These are phyloP conservation scores for Canna indica DNA, from an alignment of 176 grass and related monocot genomes.

Conservation along the genomic window DNA sequence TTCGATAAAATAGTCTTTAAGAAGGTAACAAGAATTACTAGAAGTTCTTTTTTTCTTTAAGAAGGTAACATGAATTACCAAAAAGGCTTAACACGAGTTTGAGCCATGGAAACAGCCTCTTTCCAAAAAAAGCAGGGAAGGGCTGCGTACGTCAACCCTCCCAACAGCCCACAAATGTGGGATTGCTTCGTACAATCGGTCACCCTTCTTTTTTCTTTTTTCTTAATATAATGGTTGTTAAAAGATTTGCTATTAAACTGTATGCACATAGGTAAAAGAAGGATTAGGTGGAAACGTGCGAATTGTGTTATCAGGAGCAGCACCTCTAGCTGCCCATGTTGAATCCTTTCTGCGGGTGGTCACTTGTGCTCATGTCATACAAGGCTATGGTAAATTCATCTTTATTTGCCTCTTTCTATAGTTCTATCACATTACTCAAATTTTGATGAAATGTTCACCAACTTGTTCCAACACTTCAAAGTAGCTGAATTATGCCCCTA, in stretches of 20 bases:
- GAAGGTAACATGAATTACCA: slow-evolving; percentile 16
- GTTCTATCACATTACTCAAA: not conserved
- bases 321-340: slow-evolving; percentile 73
- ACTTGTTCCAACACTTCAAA: not conserved
- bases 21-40: slow-evolving; percentile 47
- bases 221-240: not conserved
- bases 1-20: slow-evolving; percentile 90
- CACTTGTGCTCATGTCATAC: slow-evolving; percentile 74
- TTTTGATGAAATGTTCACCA: not conserved
- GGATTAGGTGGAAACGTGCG: slow-evolving; percentile 82
- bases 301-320: slow-evolving; percentile 86
- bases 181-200: no score
- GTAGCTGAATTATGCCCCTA: not conserved
- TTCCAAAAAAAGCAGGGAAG: no score
- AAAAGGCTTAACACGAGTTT: no score
- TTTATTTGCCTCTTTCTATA: not conserved
- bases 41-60: no score
- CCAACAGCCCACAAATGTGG: no score
- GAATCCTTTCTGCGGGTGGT: slow-evolving; percentile 87
- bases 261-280: slow-evolving; percentile 49
- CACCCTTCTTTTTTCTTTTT: not conserved
- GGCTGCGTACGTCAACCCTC: no score
- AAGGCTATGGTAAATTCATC: slow-evolving; percentile 70
- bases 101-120: no score
- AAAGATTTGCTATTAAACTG: not conserved